These are phyloP conservation scores for Xylaria sp. DNA, from an alignment of 2,329 filamentous ascomycete species.

Conservation along the genomic window DNA sequence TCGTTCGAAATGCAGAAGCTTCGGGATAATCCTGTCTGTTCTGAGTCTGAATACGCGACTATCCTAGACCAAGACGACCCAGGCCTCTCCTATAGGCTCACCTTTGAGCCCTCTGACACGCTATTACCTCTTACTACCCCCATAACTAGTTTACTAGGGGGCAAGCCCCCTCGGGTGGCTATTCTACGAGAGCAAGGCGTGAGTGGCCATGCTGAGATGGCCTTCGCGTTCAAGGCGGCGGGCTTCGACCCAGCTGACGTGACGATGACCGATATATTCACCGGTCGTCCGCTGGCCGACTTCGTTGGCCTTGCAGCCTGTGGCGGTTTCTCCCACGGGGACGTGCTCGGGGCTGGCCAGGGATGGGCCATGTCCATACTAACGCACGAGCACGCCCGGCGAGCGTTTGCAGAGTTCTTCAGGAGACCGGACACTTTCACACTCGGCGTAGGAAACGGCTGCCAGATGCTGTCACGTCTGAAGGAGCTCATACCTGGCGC, in stretches of 20 bases:
- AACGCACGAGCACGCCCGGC: constrained; percentile 74
- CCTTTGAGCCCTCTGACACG: constrained; percentile 76
- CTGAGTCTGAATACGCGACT: constrained; percentile 77
- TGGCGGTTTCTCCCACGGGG: constrained; percentile 89
- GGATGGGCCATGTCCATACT: constrained; percentile 95
- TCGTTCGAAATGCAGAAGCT: constrained; percentile 90
- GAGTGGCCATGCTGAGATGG: constrained; percentile 96
- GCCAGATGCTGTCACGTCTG: constrained; percentile 87
- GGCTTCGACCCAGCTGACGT: constrained; percentile 92
- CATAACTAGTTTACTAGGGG: constrained; percentile 32
- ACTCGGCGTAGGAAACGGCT: constrained; percentile 94
- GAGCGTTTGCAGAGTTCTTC: constrained; percentile 85
- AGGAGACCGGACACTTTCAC: constrained; percentile 85
- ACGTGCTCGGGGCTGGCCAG: constrained; percentile 84
- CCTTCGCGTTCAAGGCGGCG: constrained; percentile 88
- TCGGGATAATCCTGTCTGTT: constrained; percentile 83
- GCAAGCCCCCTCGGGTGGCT: constrained; percentile 73
- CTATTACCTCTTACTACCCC: constrained; percentile 46
- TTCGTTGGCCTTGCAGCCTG: constrained; percentile 90
- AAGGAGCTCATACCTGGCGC: constrained; percentile 84
- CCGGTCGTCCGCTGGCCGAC: constrained; percentile 74
- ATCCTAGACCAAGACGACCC: constrained; percentile 77
- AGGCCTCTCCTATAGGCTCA: constrained; percentile 82
- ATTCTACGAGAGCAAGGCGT: constrained; percentile 94
- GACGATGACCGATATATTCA: constrained; percentile 92